Base-by-base conservation (phyloP, 2,329 filamentous ascomycete genomes). In the Arthroderma sp. region DNA sequence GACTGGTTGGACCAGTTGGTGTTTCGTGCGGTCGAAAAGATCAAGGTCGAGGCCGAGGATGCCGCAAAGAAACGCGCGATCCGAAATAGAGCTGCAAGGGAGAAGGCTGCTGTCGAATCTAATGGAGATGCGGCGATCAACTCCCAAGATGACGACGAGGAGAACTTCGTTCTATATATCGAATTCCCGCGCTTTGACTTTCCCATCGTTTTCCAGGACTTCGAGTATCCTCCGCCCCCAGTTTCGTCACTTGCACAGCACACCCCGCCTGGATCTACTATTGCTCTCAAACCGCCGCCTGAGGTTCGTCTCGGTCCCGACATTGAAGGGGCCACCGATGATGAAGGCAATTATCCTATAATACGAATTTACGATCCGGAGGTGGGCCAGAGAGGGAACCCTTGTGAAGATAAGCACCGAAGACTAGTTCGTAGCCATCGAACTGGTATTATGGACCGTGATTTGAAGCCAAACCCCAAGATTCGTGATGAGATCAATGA, bases 1-100 rank as follows among this genome's bases (percentile, higher is more conserved):
- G 88, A 94, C 65, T 98, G 93, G 94, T 80, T 98, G 44, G 93
- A 98, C 70, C 88, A 93, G 66, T 80, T 97, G 64, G 91, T 96
- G 2, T 98, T 95, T 69, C 84, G 91, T 41, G 86, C 86, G 55
- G 85, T 95, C 59, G 91, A 95, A 73, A 93, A 87, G 72, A 79
- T 83, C 58, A 82, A 85, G 21, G 68, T 83, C 2, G 79, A 84
- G 65, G 81, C 82, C 9, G 83, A 86, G 37, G 81, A 79, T 64
- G 79, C 81, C 41, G 83, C 83, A 0, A 76, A 82, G 64, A 86
- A 81, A 68, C 77, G 79, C 58, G 74, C 70, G 11, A 63, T 71
- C 56, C 58, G 67, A 57, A 55, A 71, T 61, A 70, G 73, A 62
- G 61, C 68, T 59, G 54, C 61, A n/a, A 70, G 70, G 58, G 63